Base-by-base conservation (phyloP, 805 yeast species). In the Yamadazyma akitaensis region DNA sequence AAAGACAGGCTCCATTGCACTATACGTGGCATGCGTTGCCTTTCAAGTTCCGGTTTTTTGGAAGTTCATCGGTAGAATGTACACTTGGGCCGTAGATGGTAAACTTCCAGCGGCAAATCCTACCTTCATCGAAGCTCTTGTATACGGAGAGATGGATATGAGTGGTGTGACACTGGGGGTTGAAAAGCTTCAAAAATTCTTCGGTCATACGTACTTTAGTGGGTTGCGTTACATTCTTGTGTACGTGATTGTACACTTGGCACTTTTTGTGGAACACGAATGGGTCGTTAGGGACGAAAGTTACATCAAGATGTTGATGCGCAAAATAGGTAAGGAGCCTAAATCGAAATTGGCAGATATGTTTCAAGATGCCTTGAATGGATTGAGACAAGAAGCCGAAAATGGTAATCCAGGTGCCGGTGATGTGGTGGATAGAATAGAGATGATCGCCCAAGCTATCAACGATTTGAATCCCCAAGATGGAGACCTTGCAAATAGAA, bases 231-330 rank as follows among this genome's bases (percentile, higher is more conserved):
- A 74, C 47, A 62, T 81, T 3, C 10, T 73, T 1, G 57, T 72
- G 24, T 64, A 74, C 17, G 61, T 76, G 1, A 46, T 73, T 2
- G 61, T 75, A 21, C 74, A 70, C 47, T 51, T 78, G 14, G 75
- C 80, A 5, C 47, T 81, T 6, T 77, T 79, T 57, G 68, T 82
- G 18, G 81, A 77, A 50, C 85, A 84, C 58, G 90, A 85, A 54
- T 81, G 85, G 80, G 84, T 85, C 13, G 78, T 80, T 1, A 68
- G 81, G 45, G 95, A 86, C 60, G 81, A 82, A 40, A 89, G 88
- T 0, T 84, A 83, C 60, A 62, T 69, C 25, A 81, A 79, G 57
- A 72, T 84, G 59, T 67, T 85, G 14, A 60, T 74, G 44, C 79
- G 72, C 51, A 77, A 75, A 48, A 77, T 86, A 39, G 94, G 94